phyloP scores from a whole-genome alignment of 495 filamentous ascomycete species.

The Aspergillus incahuasiensis region DNA sequence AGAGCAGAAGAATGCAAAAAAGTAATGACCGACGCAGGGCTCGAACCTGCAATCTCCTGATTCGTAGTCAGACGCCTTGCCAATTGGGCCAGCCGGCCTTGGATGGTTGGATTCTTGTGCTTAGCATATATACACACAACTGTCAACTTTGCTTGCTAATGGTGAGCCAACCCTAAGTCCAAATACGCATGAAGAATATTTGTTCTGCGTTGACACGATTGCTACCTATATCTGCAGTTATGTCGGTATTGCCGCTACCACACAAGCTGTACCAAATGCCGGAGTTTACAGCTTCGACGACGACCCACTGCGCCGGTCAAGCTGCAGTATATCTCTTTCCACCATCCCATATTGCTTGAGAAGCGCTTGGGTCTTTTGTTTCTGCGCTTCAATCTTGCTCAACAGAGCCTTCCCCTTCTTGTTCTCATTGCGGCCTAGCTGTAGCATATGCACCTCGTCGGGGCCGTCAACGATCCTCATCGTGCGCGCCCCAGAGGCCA shows the following conservation, averaged over 20 bases:
- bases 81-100: background rate
- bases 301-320: background rate
- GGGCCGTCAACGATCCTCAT: conserved; percentile 2
- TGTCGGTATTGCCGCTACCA: background rate
- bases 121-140: background rate
- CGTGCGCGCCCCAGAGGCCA: background rate
- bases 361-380: background rate
- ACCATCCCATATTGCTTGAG: background rate
- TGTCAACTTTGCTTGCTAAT: too few relatives aligned
- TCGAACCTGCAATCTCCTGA: background rate
- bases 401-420: background rate
- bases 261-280: background rate
- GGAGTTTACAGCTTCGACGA: background rate
- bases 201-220: background rate
- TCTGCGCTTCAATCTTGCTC: conserved; percentile 2
- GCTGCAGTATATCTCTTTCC: conserved; percentile 2
- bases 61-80: background rate
- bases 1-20: background rate
- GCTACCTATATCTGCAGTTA: background rate
- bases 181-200: background rate
- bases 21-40: background rate
- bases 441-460: background rate
- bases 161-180: background rate
- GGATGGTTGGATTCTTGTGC: background rate
- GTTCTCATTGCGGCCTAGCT: background rate